These are phyloP conservation scores for Fusarium caatingaense DNA, from an alignment of 2,329 filamentous ascomycete species.

Conservation along the genomic window DNA sequence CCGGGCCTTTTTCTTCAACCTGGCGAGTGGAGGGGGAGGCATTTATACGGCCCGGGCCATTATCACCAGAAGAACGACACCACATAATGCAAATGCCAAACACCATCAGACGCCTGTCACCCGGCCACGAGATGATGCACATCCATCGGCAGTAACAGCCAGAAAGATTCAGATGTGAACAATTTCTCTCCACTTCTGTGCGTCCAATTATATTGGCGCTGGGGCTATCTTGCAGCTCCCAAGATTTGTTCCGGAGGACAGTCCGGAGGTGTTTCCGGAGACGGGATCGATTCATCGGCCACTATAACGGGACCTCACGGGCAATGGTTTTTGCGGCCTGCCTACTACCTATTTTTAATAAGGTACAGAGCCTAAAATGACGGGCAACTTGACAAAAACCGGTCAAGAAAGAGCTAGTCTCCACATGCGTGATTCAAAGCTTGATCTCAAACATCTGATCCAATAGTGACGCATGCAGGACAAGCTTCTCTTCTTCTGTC, in stretches of 20 bases:
- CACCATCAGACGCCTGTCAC: conserved; percentile 34
- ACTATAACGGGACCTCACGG: conserved; percentile 7
- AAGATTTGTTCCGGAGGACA: conserved; percentile 30
- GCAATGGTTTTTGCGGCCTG: neutral
- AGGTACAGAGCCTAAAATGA: neutral
- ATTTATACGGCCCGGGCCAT: conserved; percentile 16
- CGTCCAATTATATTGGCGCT: conserved; percentile 16
- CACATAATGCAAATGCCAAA: conserved; percentile 20
- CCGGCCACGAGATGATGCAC: conserved; percentile 21
- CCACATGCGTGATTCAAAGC: conserved; percentile 20
- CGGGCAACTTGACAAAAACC: neutral
- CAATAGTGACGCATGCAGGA: conserved; percentile 34
- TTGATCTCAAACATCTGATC: conserved; percentile 11
- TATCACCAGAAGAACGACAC: conserved; percentile 8
- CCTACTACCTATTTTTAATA: neutral
- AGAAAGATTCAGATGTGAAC: conserved; percentile 20
- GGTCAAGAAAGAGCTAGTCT: conserved; percentile 1
- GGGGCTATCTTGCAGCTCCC: conserved; percentile 7
- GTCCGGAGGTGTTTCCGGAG: conserved; percentile 39
- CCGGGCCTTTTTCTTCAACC: conserved; percentile 33
- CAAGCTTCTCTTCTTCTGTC: conserved; percentile 9
- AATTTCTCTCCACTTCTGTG: conserved; percentile 29
- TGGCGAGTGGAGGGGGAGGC: conserved; percentile 25
- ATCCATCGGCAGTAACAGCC: conserved; percentile 13
- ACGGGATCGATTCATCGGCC: conserved; percentile 31